Base-by-base conservation (phyloP, 2,329 filamentous ascomycete species). In the Paecilomyces variotii region DNA sequence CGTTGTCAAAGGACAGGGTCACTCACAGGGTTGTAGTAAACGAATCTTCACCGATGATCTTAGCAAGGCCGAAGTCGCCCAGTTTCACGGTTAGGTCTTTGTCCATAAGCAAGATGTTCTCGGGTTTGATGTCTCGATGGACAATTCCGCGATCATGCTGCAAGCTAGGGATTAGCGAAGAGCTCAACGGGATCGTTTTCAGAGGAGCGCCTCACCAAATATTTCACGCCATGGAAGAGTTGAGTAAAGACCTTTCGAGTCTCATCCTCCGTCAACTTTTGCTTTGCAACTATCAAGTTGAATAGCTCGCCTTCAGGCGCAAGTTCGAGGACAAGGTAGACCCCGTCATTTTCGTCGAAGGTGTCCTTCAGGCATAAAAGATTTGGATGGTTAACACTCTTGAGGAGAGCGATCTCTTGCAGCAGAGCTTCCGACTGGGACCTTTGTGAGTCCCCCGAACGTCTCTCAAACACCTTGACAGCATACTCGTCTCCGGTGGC, bases 61-160 rank as follows among this genome's bases (percentile, higher is more conserved):
- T 99, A 50, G 94, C 93, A 39, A 99, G 82, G 53, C 94, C 94
- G 74, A 99, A 99, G 74, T 99, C 94, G 24, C 92, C 94, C 61
- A 99, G 78, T 76, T 99, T 99, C 63, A 96, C 87, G 60, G 87
- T 87, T 28, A 97, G 78, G 34, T 94, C 82, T 68, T 90, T 91
- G 74, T 97, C 91, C 4, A 88, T 86, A 35, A 99, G 79, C 7
- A 99, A 78, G 34, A 99, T 97, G 68, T 97, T 97, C 71, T 97
- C 93, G 0, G 92, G 93, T 74, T 97, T 97, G 76, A 99, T 97
- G 67, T 99, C 94, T 59, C 94, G 88, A 73, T 99, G 94, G 4
- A 97, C 92, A 72, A 99, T 96, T 67, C 94, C 95, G 62, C 94
- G 89, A 61, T 97, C 94, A 72, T 99, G 94, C 93, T 97, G 30